Evolutionary conservation across 495 filamentous ascomycete genomes (phyloP).

Genomic region (Podospora australis): DNA sequence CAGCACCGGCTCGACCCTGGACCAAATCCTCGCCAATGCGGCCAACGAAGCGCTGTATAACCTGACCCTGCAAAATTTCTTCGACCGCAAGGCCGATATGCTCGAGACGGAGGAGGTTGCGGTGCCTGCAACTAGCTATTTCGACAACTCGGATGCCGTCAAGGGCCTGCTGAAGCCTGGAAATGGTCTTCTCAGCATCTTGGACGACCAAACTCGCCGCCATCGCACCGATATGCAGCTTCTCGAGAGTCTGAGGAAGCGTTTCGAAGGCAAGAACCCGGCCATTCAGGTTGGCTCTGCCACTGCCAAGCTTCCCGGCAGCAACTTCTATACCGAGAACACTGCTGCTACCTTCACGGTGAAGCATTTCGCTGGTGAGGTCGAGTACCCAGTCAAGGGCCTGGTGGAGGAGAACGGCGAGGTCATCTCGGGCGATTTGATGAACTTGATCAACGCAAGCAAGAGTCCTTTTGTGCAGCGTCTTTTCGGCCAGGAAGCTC

Average conservation of each 20-base stretch:
- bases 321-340: constrained; percentile 76
- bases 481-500: constrained; percentile 86
- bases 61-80: constrained; percentile 90
- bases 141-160: constrained; percentile 92
- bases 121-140: constrained; percentile 88
- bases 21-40: constrained; percentile 92
- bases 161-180: constrained; percentile 83
- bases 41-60: constrained; percentile 88
- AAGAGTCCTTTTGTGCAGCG: constrained; percentile 82
- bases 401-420: constrained; percentile 93
- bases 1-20: constrained; percentile 76
- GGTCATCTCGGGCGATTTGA: constrained; percentile 87
- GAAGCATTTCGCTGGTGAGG: constrained; percentile 91
- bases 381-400: constrained; percentile 85
- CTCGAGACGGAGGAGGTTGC: constrained; percentile 86
- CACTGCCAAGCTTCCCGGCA: constrained; percentile 63
- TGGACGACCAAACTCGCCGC: constrained; percentile 90
- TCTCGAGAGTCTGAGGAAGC: constrained; percentile 79
- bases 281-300: constrained; percentile 70
- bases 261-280: constrained; percentile 89
- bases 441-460: constrained; percentile 87
- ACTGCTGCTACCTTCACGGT: constrained; percentile 75
- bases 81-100: constrained; percentile 84
- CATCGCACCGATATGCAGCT: constrained; percentile 84
- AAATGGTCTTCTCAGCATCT: constrained; percentile 86